Evolutionary conservation across 2,329 filamentous ascomycete genomes (phyloP).

Genomic region (Hysterium pulicare): DNA sequence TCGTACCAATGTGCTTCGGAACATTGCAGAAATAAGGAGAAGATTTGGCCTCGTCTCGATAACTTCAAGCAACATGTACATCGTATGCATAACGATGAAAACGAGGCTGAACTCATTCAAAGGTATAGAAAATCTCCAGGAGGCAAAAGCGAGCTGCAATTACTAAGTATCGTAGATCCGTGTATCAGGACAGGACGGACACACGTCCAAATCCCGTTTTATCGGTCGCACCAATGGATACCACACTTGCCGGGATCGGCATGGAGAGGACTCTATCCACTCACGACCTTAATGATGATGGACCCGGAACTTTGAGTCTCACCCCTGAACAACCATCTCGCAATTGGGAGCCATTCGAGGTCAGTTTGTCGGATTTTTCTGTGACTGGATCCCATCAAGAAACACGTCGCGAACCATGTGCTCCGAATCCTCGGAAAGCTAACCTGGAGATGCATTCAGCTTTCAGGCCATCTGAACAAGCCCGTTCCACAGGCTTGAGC

Average conservation of each 20-base stretch:
- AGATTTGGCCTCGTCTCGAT: constrained; percentile 76
- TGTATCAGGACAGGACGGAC: constrained; percentile 8
- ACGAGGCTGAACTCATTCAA: constrained; percentile 45
- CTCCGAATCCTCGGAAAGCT: constrained; percentile 3
- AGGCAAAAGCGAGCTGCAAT: neutral
- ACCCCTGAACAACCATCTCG: constrained; percentile 18
- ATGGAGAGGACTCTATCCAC: constrained; percentile 14
- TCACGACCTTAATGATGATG: constrained; percentile 20
- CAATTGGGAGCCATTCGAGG: constrained; percentile 16
- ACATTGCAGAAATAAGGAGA: constrained; percentile 58
- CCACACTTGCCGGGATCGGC: constrained; percentile 30
- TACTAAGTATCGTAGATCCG: constrained; percentile 25
- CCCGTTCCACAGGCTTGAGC: neutral
- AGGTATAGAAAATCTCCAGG: constrained; percentile 34
- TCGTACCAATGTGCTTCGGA: constrained; percentile 59
- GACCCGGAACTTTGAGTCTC: constrained; percentile 18
- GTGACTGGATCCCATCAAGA: constrained; percentile 11
- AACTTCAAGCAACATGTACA: constrained; percentile 81
- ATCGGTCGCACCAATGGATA: constrained; percentile 26
- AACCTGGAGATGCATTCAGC: neutral
- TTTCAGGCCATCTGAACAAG: neutral
- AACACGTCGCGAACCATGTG: constrained; percentile 2
- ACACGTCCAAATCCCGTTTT: constrained; percentile 7
- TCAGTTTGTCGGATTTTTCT: constrained; percentile 9
- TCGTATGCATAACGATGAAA: constrained; percentile 59